A percentile compares a stretch with the other conserved stretches of the same genome.
These are phyloP conservation scores for Talaromyces sp. DNA, from an alignment of 2,329 filamentous ascomycete genomes.

Conservation along the genomic window DNA sequence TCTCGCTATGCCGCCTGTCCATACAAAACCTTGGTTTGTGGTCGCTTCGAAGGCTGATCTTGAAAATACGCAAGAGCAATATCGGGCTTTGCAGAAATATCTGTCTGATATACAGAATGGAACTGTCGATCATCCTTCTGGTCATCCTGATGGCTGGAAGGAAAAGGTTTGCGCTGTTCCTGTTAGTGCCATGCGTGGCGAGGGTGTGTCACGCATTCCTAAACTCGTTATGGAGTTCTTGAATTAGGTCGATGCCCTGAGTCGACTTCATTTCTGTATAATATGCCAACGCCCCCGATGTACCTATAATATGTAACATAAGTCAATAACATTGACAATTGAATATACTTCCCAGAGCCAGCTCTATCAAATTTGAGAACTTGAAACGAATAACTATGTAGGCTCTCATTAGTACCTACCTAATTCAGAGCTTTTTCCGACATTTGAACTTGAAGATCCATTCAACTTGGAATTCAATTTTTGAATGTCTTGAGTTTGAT, in stretches of 20 bases:
- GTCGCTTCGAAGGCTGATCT: conserved; percentile 92
- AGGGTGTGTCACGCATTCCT: conserved; percentile 69
- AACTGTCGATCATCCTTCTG: conserved; percentile 73
- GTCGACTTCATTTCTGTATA: no score
- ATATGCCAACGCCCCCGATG: no score
- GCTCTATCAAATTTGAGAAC: no score
- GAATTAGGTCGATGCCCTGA: conserved; percentile 30
- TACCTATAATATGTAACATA: no score
- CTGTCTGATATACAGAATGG: conserved; percentile 67
- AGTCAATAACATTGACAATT: no score
- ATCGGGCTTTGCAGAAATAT: conserved; percentile 68
- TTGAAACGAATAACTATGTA: no score
- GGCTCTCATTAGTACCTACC: no score
- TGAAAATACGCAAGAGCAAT: conserved; percentile 77
- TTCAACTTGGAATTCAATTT: no score
- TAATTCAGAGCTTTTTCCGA: no score
- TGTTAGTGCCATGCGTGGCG: conserved; percentile 83
- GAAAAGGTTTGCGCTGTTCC: conserved; percentile 68
- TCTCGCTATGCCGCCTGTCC: conserved; percentile 68
- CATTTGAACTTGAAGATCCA: no score
- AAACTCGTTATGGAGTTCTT: conserved; percentile 46
- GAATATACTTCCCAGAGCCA: no score
- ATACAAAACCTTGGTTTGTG: conserved; percentile 95
- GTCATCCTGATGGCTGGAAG: conserved; percentile 65
- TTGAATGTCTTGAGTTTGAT: no score